Percentiles rank a stretch among this genome's conserved stretches.
These are phyloP conservation scores for Arthrobotrys conoides DNA, from an alignment of 2,329 filamentous ascomycete species.

Conservation along the genomic window DNA sequence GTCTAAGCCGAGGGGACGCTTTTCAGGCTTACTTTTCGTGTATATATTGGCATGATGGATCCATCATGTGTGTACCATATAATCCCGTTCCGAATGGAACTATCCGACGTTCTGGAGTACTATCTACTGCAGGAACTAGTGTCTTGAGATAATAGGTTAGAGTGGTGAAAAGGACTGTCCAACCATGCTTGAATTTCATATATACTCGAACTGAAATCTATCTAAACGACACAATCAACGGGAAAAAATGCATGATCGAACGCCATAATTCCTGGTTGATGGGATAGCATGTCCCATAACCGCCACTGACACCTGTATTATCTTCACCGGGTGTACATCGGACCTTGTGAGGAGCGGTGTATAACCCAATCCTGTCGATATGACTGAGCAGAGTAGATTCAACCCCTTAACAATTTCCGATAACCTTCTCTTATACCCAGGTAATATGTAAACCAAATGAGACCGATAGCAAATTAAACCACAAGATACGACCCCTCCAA, in stretches of 20 bases:
- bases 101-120: background rate
- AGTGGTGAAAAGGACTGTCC: background rate
- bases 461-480: background rate
- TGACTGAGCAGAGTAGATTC: conserved; percentile 41
- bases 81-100: background rate
- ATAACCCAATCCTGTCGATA: conserved; percentile 21
- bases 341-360: background rate
- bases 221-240: conserved; percentile 7
- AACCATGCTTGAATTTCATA: conserved; percentile 34
- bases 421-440: background rate
- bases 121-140: background rate
- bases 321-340: background rate
- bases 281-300: background rate
- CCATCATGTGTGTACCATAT: conserved; percentile 39
- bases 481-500: background rate
- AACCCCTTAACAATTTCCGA: background rate
- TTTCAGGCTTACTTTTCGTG: background rate
- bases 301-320: background rate
- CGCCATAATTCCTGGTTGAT: conserved; percentile 19
- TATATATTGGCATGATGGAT: conserved; percentile 24
- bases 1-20: no score
- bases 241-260: conserved; percentile 23
- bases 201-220: conserved; percentile 46
- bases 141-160: background rate
- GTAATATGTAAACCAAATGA: conserved; percentile 1